Conservation (phyloP, 1,284 basidiomycete species). For the Apiotrichum sp. region DNA sequence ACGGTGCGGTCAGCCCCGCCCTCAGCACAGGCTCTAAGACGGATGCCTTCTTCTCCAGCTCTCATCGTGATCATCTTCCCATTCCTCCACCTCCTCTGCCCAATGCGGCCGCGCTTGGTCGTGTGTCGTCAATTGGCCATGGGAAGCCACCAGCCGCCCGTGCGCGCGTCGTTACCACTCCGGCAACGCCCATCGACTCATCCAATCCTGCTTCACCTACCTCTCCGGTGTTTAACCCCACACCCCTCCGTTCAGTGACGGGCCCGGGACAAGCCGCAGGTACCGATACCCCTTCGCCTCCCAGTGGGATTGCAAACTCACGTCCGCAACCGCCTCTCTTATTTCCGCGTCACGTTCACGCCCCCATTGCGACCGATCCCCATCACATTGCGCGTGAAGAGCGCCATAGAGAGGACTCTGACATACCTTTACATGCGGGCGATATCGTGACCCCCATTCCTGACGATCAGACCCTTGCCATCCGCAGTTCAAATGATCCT, state of each 20-base stretch:
- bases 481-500: conserved; percentile 7
- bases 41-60: conserved; percentile 36
- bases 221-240: neutral
- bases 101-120: neutral
- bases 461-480: conserved; percentile 11
- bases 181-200: neutral
- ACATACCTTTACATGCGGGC: conserved; percentile 18
- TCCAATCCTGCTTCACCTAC: conserved; percentile 1
- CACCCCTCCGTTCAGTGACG: conserved; percentile 11
- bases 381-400: conserved; percentile 7
- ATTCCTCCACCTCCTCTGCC: conserved; percentile 25
- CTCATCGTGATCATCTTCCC: conserved; percentile 23
- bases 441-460: conserved; percentile 21
- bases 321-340: neutral
- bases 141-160: conserved; percentile 7
- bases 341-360: neutral
- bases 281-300: neutral
- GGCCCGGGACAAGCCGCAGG: neutral
- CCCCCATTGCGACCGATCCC: neutral
- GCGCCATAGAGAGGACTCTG: conserved; percentile 14
- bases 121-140: neutral
- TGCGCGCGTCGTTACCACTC: conserved; percentile 11
- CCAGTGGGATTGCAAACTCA: neutral
- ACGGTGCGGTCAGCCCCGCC: conserved; percentile 22
- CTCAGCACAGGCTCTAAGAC: conserved; percentile 33